These are phyloP conservation scores for Perilla frutescens DNA, from an alignment of 257 asterid genomes.

Conservation along the genomic window DNA sequence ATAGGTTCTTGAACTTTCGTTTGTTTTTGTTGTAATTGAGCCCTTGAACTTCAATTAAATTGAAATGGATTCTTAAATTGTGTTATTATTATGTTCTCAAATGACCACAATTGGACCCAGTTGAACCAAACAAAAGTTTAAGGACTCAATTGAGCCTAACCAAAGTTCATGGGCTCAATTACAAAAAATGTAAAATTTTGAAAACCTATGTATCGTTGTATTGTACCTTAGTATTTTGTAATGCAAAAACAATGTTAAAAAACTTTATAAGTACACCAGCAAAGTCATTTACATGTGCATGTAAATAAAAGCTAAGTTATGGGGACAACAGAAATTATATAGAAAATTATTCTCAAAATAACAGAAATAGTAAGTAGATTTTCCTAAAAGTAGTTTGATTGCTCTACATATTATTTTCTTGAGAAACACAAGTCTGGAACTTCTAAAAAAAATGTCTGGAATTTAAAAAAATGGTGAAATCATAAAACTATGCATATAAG, in stretches of 20 bases:
- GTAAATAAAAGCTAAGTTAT: no score
- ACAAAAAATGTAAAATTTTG: not conserved
- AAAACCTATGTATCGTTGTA: not conserved
- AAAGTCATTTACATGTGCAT: no score
- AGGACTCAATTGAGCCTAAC: not conserved
- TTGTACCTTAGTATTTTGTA: not conserved
- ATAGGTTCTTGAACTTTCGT: not conserved
- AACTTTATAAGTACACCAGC: no score
- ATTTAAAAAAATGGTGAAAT: not conserved
- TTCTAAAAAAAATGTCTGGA: not conserved
- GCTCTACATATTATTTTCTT: not conserved
- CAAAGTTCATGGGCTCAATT: not conserved
- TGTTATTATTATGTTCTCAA: not conserved
- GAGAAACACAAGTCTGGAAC: constrained; percentile 3
- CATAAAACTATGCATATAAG: not conserved
- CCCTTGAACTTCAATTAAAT: no score
- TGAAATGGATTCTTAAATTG: not conserved
- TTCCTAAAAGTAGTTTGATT: constrained; percentile 1
- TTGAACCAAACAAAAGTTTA: not conserved
- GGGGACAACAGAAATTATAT: not conserved
- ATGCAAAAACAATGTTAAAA: not conserved
- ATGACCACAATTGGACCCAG: not conserved
- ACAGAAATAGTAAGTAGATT: not conserved
- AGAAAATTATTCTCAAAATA: not conserved
- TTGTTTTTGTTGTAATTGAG: no score